Conservation (phyloP, 2,329 filamentous ascomycete genomes). For the Xylaria sp. region DNA sequence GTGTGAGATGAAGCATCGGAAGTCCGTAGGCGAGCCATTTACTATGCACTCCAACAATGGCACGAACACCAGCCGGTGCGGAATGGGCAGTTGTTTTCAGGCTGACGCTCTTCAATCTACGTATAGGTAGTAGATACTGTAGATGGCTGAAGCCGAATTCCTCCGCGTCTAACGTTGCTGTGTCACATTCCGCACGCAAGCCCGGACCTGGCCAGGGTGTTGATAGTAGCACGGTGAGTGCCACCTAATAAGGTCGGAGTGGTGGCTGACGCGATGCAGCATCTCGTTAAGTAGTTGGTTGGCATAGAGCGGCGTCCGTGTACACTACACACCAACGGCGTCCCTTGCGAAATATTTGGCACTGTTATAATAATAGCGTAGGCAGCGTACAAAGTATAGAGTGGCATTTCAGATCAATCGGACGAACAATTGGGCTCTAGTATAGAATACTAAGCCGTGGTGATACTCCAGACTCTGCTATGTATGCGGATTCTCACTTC, state of each 20-base stretch:
- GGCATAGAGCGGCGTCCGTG: background rate
- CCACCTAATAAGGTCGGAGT: background rate
- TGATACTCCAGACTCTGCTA: background rate
- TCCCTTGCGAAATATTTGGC: background rate
- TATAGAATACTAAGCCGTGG: background rate
- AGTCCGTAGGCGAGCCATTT: slow-evolving; percentile 20
- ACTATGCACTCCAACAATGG: background rate
- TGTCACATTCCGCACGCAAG: background rate
- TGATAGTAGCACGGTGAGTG: background rate
- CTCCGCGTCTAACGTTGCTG: background rate
- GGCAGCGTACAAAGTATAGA: background rate
- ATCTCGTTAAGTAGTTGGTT: background rate
- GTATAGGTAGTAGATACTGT: background rate
- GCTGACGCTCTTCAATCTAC: background rate
- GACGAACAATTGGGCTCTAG: background rate
- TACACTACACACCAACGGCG: background rate
- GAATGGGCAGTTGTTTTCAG: background rate
- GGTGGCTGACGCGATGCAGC: background rate
- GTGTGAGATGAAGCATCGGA: slow-evolving; percentile 16
- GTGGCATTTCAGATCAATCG: background rate
- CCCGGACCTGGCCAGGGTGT: background rate
- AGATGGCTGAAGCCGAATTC: background rate
- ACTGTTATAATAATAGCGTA: too few relatives aligned
- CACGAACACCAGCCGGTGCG: too few relatives aligned
- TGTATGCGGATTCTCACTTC: background rate